phyloP scores from a whole-genome alignment of 148 eudicot genomes.

The Nepenthes gracilis region DNA sequence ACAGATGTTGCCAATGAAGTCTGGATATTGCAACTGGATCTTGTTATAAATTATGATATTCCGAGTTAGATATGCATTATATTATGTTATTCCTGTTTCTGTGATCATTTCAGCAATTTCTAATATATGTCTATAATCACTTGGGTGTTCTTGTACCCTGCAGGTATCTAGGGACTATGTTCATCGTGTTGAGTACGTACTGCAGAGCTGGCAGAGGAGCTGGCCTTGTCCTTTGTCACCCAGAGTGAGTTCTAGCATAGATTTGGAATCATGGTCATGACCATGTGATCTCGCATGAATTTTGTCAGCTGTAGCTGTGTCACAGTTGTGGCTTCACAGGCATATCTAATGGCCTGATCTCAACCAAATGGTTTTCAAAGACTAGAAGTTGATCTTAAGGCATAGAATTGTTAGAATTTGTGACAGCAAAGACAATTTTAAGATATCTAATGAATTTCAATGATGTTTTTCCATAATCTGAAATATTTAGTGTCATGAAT shows the following conservation, averaged over 20 bases:
- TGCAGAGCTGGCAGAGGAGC: conserved; percentile 96
- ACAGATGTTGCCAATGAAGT: conserved; percentile 91
- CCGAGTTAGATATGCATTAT: conserved; percentile 39
- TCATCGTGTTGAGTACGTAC: conserved; percentile 99
- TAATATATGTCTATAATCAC: background rate
- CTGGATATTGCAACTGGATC: conserved; percentile 89
- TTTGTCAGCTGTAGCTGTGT: too few relatives aligned
- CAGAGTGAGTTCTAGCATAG: conserved; percentile 29
- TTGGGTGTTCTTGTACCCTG: conserved; percentile 7
- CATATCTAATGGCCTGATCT: too few relatives aligned
- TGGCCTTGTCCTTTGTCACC: conserved; percentile 68
- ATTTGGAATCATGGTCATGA: too few relatives aligned
- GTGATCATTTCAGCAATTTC: background rate
- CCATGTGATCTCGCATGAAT: too few relatives aligned
- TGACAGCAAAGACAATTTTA: too few relatives aligned
- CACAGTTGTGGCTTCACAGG: too few relatives aligned
- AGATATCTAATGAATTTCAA: too few relatives aligned
- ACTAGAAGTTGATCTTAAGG: too few relatives aligned
- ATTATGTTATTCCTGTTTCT: background rate
- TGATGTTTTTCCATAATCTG: too few relatives aligned
- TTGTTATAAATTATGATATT: conserved; percentile 83
- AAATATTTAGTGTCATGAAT: too few relatives aligned
- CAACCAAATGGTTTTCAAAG: too few relatives aligned
- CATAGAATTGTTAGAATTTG: too few relatives aligned
- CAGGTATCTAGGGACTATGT: conserved; percentile 71